A percentile compares a stretch with the other conserved stretches of the same genome.
phyloP scores from a whole-genome alignment of 805 yeast species.

The Zygoascus bituminiphila region DNA sequence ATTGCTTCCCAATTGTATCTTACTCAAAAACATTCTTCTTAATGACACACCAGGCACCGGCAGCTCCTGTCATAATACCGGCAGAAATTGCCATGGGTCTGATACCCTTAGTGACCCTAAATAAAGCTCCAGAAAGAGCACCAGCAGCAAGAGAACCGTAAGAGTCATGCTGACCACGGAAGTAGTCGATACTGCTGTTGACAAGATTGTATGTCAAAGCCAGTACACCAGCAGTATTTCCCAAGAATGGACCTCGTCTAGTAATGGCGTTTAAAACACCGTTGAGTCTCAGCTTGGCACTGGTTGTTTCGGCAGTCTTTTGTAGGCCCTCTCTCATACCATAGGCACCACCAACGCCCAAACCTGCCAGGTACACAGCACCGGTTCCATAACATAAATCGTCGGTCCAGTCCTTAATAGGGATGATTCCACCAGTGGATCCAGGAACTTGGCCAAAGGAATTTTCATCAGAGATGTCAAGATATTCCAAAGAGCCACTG shows the following conservation, averaged over 20 bases:
- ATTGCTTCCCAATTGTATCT: neutral
- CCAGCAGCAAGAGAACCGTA: slow-evolving; percentile 81
- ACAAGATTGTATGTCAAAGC: slow-evolving; percentile 83
- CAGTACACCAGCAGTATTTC: slow-evolving; percentile 90
- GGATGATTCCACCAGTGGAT: slow-evolving; percentile 60
- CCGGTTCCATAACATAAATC: slow-evolving; percentile 98
- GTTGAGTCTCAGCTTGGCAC: slow-evolving; percentile 77
- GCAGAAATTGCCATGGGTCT: slow-evolving; percentile 85
- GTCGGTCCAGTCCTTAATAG: slow-evolving; percentile 97
- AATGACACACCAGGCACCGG: slow-evolving; percentile 86
- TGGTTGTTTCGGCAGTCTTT: slow-evolving; percentile 64
- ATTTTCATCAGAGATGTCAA: slow-evolving; percentile 82
- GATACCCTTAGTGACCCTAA: slow-evolving; percentile 75
- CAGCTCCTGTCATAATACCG: slow-evolving; percentile 77
- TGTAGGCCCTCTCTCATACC: slow-evolving; percentile 84
- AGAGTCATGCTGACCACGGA: slow-evolving; percentile 86
- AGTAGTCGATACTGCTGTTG: slow-evolving; percentile 66
- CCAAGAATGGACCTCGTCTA: slow-evolving; percentile 91
- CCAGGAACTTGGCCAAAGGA: slow-evolving; percentile 71
- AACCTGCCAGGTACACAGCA: slow-evolving; percentile 72
- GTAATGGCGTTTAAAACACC: slow-evolving; percentile 88
- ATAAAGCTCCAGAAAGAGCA: slow-evolving; percentile 84
- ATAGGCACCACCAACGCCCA: slow-evolving; percentile 82
- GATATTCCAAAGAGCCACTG: slow-evolving; percentile 68
- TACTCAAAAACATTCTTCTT: slow-evolving; percentile 34